Evolutionary conservation across 176 grass and related monocot genomes (phyloP).

Genomic region (Carex cristatella): DNA sequence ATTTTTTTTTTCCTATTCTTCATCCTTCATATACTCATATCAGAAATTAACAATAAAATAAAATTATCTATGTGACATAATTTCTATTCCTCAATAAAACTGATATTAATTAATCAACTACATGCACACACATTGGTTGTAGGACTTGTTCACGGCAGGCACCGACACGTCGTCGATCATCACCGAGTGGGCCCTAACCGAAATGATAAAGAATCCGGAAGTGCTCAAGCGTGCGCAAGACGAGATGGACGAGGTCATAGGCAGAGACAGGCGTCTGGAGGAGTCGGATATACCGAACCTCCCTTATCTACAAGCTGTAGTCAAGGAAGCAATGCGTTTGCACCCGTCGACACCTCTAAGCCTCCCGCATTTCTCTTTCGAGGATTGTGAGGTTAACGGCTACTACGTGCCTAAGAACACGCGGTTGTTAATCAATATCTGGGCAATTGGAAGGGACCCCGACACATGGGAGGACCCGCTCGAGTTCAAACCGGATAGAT

Average conservation of each 20-base stretch:
- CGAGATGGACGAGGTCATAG: constrained; percentile 59
- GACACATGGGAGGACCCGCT: constrained; percentile 44
- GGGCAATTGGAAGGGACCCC: constrained; percentile 71
- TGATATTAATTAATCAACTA: background rate
- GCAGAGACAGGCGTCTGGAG: constrained; percentile 37
- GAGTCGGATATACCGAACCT: constrained; percentile 54
- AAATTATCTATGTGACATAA: background rate
- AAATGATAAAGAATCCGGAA: constrained; percentile 52
- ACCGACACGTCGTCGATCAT: constrained; percentile 89
- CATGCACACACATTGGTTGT: background rate
- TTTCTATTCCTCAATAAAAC: background rate
- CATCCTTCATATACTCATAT: background rate
- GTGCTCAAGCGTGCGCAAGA: constrained; percentile 41
- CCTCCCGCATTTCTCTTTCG: constrained; percentile 73
- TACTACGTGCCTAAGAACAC: constrained; percentile 55
- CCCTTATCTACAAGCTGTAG: constrained; percentile 65
- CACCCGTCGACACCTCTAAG: constrained; percentile 74
- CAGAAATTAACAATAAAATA: background rate
- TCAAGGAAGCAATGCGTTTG: constrained; percentile 67
- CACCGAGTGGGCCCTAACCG: constrained; percentile 74
- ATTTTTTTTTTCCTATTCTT: too few species aligned
- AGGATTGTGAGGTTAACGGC: constrained; percentile 48
- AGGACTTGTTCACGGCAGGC: constrained; percentile 92
- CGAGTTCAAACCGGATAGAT: constrained; percentile 64
- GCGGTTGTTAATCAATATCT: constrained; percentile 60